Percentiles rank a stretch among this genome's conserved stretches.
Evolutionary conservation across 495 filamentous ascomycete species (phyloP).

Genomic region (Aspergillus sclerotiicarbonarius): DNA sequence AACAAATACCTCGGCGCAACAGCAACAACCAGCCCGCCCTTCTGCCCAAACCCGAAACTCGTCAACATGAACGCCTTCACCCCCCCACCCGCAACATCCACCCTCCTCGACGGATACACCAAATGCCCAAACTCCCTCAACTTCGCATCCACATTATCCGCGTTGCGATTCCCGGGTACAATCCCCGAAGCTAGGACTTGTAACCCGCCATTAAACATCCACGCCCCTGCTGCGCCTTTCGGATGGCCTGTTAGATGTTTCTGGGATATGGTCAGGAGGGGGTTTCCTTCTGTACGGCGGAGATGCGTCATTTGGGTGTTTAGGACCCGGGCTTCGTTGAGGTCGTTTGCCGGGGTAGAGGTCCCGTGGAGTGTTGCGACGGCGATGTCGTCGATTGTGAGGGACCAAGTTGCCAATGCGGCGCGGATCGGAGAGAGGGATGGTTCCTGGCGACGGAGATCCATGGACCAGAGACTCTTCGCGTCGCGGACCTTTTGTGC

Average conservation of each 20-base stretch:
- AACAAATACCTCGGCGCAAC: constrained; percentile 93
- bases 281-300: constrained; percentile 89
- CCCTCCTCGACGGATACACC: constrained; percentile 88
- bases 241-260: constrained; percentile 97
- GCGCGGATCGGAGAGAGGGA: constrained; percentile 70
- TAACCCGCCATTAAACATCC: constrained; percentile 97
- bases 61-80: constrained; percentile 96
- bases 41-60: constrained; percentile 97
- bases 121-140: constrained; percentile 89
- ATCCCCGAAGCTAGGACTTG: constrained; percentile 88
- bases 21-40: constrained; percentile 92
- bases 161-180: constrained; percentile 95
- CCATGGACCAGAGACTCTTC: constrained; percentile 45
- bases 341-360: constrained; percentile 95
- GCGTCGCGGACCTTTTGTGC: neutral
- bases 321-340: constrained; percentile 95
- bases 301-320: constrained; percentile 93
- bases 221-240: constrained; percentile 96
- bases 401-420: constrained; percentile 92
- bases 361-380: constrained; percentile 98
- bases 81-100: neutral
- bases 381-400: constrained; percentile 89
- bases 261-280: constrained; percentile 93
- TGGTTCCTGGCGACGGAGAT: neutral
- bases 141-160: constrained; percentile 91